Evolutionary conservation across 257 asterid species (phyloP), one percentile per base, ranked within the genome.

Genomic region (Ophiorrhiza pumila): DNA sequence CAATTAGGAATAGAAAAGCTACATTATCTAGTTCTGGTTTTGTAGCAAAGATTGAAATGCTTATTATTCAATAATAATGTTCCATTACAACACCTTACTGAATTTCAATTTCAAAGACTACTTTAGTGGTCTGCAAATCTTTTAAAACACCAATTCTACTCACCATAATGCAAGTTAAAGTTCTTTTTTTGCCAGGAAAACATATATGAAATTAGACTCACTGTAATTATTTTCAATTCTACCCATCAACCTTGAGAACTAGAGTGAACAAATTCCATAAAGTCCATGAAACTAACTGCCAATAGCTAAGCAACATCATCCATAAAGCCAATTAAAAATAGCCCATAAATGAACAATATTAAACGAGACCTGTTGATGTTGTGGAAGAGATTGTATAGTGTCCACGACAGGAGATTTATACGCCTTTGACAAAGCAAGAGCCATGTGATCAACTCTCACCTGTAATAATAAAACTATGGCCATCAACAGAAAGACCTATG

Each of bases 361-460:
- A 18, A 29, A 13, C 32, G 35, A 9, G 17, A 95, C 99, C 96
- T 95, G 99, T 80, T 95, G 99, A 90, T 92, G 98, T 82, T 90
- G 99, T 34, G 99, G 99, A 76, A 95, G 96, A 65, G 96, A 84
- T 69, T 85, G 91, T 82, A 95, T 86, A 8, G 91, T 92, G 79
- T 90, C 97, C 23, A 92, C 91, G 31, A 87, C 85, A 18, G 98
- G 96, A 4, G 98, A 90, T 81, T 79, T 87, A 70, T 80, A 90
- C 20, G 96, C 89, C 80, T 87, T 95, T 45, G 97, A 92, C 71
- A 92, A 81, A 63, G 99, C 96, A 73, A 81, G 82, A 56, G 96
- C 98, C 85, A 95, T 91, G 79, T 95, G 99, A 80, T 90, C 94
- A 57, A 92, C 84, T 79, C 93, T 89, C 76, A 95, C 99, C 99